These are phyloP conservation scores for Sporisorium sorghi DNA, from an alignment of 1,284 basidiomycete species.

Conservation along the genomic window DNA sequence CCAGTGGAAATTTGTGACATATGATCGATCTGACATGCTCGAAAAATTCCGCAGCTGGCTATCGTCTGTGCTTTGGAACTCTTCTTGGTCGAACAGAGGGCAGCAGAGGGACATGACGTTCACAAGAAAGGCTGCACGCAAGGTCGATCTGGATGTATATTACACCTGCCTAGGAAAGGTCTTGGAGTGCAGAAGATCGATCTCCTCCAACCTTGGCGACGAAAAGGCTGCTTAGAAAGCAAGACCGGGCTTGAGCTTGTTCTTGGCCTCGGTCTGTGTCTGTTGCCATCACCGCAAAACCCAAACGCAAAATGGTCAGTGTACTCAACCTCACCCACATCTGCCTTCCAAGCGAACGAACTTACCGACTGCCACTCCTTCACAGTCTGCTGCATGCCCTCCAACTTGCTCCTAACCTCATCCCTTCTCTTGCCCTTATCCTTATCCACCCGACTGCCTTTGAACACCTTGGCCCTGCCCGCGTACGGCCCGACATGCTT, in stretches of 20 bases:
- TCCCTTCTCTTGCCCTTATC: constrained; percentile 19
- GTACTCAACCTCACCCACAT: neutral
- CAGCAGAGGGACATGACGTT: no score
- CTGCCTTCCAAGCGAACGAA: neutral
- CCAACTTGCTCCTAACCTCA: constrained; percentile 31
- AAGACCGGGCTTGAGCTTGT: constrained; percentile 44
- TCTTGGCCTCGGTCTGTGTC: constrained; percentile 27
- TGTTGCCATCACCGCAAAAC: neutral
- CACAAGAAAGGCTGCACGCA: no score
- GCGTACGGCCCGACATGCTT: constrained; percentile 50
- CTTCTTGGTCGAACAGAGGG: neutral
- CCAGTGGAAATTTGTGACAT: neutral
- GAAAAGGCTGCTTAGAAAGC: constrained; percentile 40
- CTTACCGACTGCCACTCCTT: constrained; percentile 48
- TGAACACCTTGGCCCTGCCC: constrained; percentile 55
- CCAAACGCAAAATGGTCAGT: neutral
- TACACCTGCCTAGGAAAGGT: neutral
- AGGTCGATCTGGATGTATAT: neutral
- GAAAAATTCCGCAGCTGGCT: no score
- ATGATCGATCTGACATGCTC: constrained; percentile 16
- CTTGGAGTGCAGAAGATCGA: neutral
- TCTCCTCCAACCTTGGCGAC: no score
- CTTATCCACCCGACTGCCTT: constrained; percentile 53
- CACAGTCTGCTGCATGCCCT: constrained; percentile 42
- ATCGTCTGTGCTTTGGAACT: no score